Evolutionary conservation across 164 flowering plant genomes (phyloP), one percentile per base, ranked within the genome.

Genomic region (Vitis amurensis): DNA sequence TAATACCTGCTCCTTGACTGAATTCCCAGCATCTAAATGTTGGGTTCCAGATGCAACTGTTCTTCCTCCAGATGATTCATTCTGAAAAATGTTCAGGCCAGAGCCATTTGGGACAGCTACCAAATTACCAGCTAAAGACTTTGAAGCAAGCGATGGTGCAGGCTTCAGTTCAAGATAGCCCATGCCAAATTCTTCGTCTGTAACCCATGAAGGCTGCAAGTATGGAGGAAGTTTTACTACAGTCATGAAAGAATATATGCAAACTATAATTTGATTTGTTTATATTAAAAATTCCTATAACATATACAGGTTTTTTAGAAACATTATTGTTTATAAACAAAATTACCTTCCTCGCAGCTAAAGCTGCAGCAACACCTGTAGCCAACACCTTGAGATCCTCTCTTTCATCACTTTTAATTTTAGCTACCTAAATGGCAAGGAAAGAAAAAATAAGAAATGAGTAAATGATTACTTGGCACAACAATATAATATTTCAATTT

Each of bases 321-420:
- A 23, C 27, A 23, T 23, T 23, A 23, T 23, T 23, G 27, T 23
- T 23, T 2, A 37, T 37, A 37, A 37, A 37, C 44, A 10, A 15
- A 64, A 51, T 29, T 67, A 93, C 99, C 96, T 96, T 96, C 72
- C 97, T 78, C 55, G 95, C 77, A 76, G 98, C 95, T 84, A 96
- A 81, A 49, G 98, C 97, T 19, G 99, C 99, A 71, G 91, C 97
- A 71, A 96, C 99, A 77, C 99, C 92, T 49, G 98, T 93, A 27
- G 99, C 98, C 84, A 96, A 84, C 19, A 96, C 99, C 83, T 96
- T 96, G 48, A 96, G 92, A 82, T 96, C 99, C 76, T 96, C 98
- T 58, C 99, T 86, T 74, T 96, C 98, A 71, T 96, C 99, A 68
- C 84, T 80, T 78, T 96, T 96, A 51, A 96, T 92, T 87, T 92